Conservation (phyloP, 805 yeast species). For the Wickerhamomyces strasburgensis region DNA sequence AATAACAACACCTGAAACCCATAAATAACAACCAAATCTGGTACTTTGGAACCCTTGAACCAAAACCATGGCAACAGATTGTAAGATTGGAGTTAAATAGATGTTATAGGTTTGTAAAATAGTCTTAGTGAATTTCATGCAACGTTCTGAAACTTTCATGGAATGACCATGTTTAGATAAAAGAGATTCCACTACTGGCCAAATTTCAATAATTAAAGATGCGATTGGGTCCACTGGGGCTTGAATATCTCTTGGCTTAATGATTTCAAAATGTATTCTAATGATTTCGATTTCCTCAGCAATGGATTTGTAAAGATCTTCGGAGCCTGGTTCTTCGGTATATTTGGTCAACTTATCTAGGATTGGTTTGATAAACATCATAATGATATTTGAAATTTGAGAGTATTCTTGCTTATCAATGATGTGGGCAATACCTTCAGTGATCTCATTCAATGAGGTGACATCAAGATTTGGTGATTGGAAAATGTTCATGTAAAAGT, state of each 20-base stretch:
- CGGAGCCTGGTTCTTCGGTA: conserved; percentile 22
- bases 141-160: conserved; percentile 65
- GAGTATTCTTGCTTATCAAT: conserved; percentile 55
- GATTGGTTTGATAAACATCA: conserved; percentile 65
- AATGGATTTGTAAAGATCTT: conserved; percentile 38
- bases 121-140: conserved; percentile 61
- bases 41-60: conserved; percentile 66
- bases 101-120: conserved; percentile 58
- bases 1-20: conserved; percentile 82
- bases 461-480: conserved; percentile 49
- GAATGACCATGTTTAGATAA: conserved; percentile 54
- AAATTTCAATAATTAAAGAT: conserved; percentile 47
- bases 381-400: conserved; percentile 47
- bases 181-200: conserved; percentile 52
- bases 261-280: conserved; percentile 52
- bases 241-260: conserved; percentile 37
- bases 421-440: conserved; percentile 87
- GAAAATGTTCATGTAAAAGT: conserved; percentile 56
- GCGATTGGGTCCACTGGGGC: conserved; percentile 44
- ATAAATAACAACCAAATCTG: conserved; percentile 75
- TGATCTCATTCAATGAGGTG: conserved; percentile 68
- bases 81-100: conserved; percentile 53
- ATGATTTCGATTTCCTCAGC: conserved; percentile 75
- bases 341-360: conserved; percentile 39
- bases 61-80: conserved; percentile 59